Evolutionary conservation across 306 rosid species (phyloP).

Genomic region (Cucumis hystrix): DNA sequence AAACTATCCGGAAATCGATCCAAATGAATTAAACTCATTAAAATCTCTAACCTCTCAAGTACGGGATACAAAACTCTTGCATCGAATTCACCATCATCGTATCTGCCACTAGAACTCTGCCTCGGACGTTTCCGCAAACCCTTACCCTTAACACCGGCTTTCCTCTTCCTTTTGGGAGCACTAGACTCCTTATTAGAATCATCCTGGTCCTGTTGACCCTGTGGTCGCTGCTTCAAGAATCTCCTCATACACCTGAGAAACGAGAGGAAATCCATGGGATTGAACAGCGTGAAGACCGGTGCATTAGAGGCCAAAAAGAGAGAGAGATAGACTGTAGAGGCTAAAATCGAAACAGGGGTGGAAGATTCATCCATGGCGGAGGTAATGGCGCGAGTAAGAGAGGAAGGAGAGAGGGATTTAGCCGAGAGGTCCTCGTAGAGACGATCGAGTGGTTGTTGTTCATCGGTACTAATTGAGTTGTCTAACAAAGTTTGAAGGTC

Average conservation of each 20-base stretch:
- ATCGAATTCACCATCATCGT: constrained; percentile 18
- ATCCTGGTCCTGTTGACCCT: neutral
- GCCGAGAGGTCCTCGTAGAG: constrained; percentile 45
- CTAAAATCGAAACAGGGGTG: constrained; percentile 35
- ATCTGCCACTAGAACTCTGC: constrained; percentile 3
- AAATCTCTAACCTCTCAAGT: constrained; percentile 44
- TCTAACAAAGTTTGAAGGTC: constrained; percentile 51
- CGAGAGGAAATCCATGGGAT: constrained; percentile 70
- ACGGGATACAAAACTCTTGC: constrained; percentile 29
- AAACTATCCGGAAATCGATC: constrained; percentile 75
- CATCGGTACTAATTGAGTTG: constrained; percentile 6
- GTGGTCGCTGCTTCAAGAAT: constrained; percentile 31
- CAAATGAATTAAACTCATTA: constrained; percentile 52
- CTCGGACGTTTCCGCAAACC: constrained; percentile 7
- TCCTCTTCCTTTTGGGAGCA: constrained; percentile 22
- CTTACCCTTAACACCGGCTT: constrained; percentile 15
- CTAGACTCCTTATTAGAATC: constrained; percentile 9
- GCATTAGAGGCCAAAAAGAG: constrained; percentile 56
- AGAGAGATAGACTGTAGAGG: constrained; percentile 60
- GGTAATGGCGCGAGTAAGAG: constrained; percentile 39
- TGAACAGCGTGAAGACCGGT: constrained; percentile 76
- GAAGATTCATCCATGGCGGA: constrained; percentile 65
- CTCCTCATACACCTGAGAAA: constrained; percentile 78
- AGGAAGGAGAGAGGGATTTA: constrained; percentile 43
- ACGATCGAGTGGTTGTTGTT: constrained; percentile 13